Evolutionary conservation across 768 basidiomycete genomes (phyloP).

Genomic region (Termitomyces eurrhizus): DNA sequence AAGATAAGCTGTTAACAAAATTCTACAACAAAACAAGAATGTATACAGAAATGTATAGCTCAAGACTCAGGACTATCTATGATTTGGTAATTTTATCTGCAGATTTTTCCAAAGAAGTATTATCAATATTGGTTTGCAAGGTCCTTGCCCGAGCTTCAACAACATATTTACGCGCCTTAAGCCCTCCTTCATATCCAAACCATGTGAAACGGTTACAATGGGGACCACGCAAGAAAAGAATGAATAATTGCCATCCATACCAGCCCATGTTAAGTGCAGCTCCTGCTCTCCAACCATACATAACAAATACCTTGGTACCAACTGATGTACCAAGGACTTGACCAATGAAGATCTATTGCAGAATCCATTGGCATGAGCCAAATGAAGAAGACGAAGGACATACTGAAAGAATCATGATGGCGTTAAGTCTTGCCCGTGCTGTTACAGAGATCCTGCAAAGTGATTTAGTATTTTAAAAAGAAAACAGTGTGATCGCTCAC

Average conservation of each 20-base stretch:
- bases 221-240: slow-evolving; percentile 67
- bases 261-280: slow-evolving; percentile 59
- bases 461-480: neutral
- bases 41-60: no score
- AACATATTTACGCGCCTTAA: slow-evolving; percentile 37
- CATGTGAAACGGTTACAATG: slow-evolving; percentile 56
- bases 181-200: slow-evolving; percentile 63
- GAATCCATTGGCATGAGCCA: neutral
- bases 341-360: slow-evolving; percentile 58
- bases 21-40: no score
- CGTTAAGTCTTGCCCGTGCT: slow-evolving; percentile 72
- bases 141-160: slow-evolving; percentile 17
- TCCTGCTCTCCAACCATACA: slow-evolving; percentile 66
- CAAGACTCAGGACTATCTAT: neutral
- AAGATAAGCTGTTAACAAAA: no score
- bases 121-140: neutral
- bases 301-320: slow-evolving; percentile 66
- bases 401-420: slow-evolving; percentile 68
- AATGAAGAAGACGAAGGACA: neutral
- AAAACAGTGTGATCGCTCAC: slow-evolving; percentile 24
- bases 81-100: neutral
- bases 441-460: slow-evolving; percentile 30
- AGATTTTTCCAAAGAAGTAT: neutral
- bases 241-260: slow-evolving; percentile 48
- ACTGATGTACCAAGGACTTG: slow-evolving; percentile 81